phyloP scores from a whole-genome alignment of 805 yeast genomes.

The Schwanniomyces vanrijiae region DNA sequence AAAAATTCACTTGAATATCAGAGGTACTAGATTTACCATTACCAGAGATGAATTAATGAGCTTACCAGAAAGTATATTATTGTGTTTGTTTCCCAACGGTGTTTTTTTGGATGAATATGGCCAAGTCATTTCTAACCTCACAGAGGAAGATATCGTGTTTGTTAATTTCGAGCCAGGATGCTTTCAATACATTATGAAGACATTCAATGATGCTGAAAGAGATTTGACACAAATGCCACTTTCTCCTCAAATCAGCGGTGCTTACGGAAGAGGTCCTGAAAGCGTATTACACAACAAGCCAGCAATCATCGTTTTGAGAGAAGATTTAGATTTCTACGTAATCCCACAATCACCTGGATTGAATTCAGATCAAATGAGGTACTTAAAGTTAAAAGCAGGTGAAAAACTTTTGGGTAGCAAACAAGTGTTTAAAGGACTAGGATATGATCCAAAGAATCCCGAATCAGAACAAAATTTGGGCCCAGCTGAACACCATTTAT shows the following conservation, averaged over 20 bases:
- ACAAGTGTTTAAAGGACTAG: conserved; percentile 79
- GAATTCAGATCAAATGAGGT: conserved; percentile 57
- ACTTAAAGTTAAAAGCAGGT: conserved; percentile 74
- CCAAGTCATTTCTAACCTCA: conserved; percentile 71
- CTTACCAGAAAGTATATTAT: conserved; percentile 83
- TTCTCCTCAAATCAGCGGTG: conserved; percentile 34
- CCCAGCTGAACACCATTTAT: conserved; percentile 90
- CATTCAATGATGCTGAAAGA: conserved; percentile 67
- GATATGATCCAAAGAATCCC: conserved; percentile 40
- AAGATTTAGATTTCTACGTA: conserved; percentile 91
- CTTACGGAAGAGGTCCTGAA: conserved; percentile 16
- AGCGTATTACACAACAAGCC: conserved; percentile 78
- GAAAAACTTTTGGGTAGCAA: conserved; percentile 54
- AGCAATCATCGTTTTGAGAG: conserved; percentile 86
- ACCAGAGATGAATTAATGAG: conserved; percentile 89
- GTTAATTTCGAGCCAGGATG: conserved; percentile 88
- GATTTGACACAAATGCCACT: conserved; percentile 41
- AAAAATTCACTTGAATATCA: conserved; percentile 70
- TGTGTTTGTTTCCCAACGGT: conserved; percentile 88
- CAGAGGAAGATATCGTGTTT: conserved; percentile 76
- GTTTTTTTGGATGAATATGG: conserved; percentile 79
- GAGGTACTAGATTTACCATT: conserved; percentile 72
- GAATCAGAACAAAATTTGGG: conserved; percentile 55
- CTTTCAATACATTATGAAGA: conserved; percentile 75
- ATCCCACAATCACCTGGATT: conserved; percentile 71